Conservation (phyloP, 1,284 basidiomycete genomes). For the Moniliophthora roreri region DNA sequence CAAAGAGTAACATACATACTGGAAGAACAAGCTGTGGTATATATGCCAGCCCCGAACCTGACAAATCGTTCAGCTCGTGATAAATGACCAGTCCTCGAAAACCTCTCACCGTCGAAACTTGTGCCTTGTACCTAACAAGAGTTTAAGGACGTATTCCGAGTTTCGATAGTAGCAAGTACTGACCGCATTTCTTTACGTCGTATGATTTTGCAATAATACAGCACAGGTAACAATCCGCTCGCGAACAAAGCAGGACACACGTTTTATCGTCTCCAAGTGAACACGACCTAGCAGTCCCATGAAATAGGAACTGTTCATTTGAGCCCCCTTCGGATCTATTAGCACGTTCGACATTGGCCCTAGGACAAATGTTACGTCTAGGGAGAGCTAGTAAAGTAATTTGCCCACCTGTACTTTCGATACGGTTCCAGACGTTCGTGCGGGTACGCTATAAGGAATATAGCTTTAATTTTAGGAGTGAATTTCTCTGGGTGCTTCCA, state of each 20-base stretch:
- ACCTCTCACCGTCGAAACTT: conserved; percentile 45
- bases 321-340: conserved; percentile 29
- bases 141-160: conserved; percentile 2
- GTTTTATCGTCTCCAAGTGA: conserved; percentile 47
- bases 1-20: conserved; percentile 36
- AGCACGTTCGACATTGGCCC: conserved; percentile 26
- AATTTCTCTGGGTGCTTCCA: conserved; percentile 59
- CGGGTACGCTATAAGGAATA: conserved; percentile 53
- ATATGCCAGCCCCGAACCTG: conserved; percentile 63
- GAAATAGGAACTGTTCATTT: conserved; percentile 58
- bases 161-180: conserved; percentile 22
- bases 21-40: conserved; percentile 59
- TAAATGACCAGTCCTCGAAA: conserved; percentile 4
- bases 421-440: conserved; percentile 45
- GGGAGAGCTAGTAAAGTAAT: background rate
- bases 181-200: conserved; percentile 53
- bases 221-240: conserved; percentile 51
- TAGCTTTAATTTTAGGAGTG: conserved; percentile 45
- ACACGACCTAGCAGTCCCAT: conserved; percentile 58
- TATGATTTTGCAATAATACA: conserved; percentile 53
- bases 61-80: background rate
- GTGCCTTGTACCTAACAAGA: conserved; percentile 46
- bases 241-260: conserved; percentile 42
- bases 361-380: conserved; percentile 11
- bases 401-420: conserved; percentile 45